Conservation (phyloP, 805 yeast genomes). For the Lachancea lanzarotensis region DNA sequence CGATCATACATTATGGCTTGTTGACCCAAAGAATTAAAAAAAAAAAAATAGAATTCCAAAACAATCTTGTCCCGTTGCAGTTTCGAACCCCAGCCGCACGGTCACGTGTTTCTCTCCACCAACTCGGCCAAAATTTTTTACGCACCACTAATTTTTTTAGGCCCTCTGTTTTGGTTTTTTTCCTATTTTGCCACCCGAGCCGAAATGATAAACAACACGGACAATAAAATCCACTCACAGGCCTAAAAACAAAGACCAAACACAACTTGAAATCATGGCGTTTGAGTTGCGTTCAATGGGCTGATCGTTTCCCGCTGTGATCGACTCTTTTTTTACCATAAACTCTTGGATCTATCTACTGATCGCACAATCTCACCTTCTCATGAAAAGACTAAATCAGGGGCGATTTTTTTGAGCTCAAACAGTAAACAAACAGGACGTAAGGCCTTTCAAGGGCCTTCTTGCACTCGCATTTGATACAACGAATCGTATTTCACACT, state of each 20-base stretch:
- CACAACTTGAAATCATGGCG: no score
- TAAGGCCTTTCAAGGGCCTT: neutral
- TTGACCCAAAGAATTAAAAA: no score
- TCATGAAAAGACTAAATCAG: no score
- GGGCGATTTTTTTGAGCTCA: neutral
- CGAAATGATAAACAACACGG: neutral
- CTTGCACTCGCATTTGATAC: neutral
- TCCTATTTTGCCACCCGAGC: conserved; percentile 4
- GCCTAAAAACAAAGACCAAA: neutral
- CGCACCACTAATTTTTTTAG: neutral
- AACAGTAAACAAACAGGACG: neutral
- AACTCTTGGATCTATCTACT: no score
- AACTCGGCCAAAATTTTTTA: neutral
- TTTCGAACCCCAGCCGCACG: neutral
- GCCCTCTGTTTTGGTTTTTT: neutral
- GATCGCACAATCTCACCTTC: no score
- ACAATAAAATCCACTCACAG: neutral
- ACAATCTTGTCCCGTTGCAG: neutral
- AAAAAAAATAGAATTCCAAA: no score
- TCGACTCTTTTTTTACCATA: no score
- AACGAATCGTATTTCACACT: neutral
- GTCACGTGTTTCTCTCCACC: neutral
- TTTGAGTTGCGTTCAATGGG: no score
- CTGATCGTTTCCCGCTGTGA: no score
- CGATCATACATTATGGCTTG: no score